Evolutionary conservation across 768 basidiomycete species (phyloP), one percentile per base, ranked within the genome.

Genomic region (Auriscalpium orientale): DNA sequence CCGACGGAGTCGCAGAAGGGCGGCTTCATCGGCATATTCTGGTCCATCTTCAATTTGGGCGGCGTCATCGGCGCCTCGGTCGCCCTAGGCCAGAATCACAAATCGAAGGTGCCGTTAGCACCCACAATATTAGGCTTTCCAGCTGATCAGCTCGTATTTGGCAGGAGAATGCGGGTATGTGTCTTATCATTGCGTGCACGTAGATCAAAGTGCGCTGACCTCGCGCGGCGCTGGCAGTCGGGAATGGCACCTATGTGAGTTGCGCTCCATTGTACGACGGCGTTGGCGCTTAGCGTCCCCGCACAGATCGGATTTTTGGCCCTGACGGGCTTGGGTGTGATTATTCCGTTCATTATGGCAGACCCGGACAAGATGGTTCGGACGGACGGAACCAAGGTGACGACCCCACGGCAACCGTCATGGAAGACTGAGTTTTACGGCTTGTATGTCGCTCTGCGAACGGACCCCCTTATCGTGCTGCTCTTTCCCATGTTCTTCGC

Each of bases 401-500:
- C 73, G 8, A 70, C 79, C 6, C 76, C 77, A 15, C 79, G 79
- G 22, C 83, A 90, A 46, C 84, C 88, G 16, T 86, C 86, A 2
- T 91, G 89, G 89, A 87, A 80, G 65, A 76, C 78, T 18, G 90
- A 92, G 67, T 71, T 92, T 52, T 75, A 76, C 58, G 84, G 84
- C 11, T 78, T 92, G 20, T 89, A 78, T 71, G 61, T 85, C 47
- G 80, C 85, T 2, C 72, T 93, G 46, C 77, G 72, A 55, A 84
- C 79, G 12, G 90, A 92, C 64, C 87, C 87, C 0, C 74, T 77
- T 70, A 81, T 93, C 62, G 57, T 91, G 15, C 71, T 89, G 4
- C 77, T 91, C 18, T 88, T 92, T 74, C 91, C 90, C 12, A 87
- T 91, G 84, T 91, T 91, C 70, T 81, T 90, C 54, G 81, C 86